Evolutionary conservation across 768 basidiomycete genomes (phyloP).

Genomic region (Phanerodontia chrysosporium): DNA sequence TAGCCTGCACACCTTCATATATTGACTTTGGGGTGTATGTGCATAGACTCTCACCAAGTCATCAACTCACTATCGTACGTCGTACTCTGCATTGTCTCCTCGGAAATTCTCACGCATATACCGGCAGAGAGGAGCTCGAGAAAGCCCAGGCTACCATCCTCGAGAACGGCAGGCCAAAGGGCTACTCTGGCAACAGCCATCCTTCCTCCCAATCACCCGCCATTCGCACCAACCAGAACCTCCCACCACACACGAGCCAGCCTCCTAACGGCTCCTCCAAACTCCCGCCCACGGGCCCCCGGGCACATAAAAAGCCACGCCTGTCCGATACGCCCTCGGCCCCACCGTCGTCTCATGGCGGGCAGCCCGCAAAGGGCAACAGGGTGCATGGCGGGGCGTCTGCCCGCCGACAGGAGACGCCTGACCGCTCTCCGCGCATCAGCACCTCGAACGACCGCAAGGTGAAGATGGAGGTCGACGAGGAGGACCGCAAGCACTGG

Average conservation of each 20-base stretch:
- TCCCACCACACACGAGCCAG: conserved; percentile 1
- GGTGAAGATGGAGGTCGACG: conserved; percentile 44
- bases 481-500: conserved; percentile 43
- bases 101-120: background rate
- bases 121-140: conserved; percentile 65
- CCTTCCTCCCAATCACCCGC: conserved; percentile 39
- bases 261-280: conserved; percentile 33
- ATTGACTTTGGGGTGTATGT: background rate
- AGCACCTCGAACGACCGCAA: conserved; percentile 17
- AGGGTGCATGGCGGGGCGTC: conserved; percentile 15
- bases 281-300: conserved; percentile 71
- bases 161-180: conserved; percentile 40
- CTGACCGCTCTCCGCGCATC: conserved; percentile 18
- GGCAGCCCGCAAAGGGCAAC: conserved; percentile 11
- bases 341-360: conserved; percentile 11
- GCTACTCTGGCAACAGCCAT: conserved; percentile 25
- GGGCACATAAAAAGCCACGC: conserved; percentile 77
- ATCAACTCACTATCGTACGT: conserved; percentile 72
- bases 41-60: conserved; percentile 71
- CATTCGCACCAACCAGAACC: conserved; percentile 36
- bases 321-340: conserved; percentile 46
- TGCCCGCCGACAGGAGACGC: conserved; percentile 16
- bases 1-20: background rate
- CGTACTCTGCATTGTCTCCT: background rate
- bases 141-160: conserved; percentile 67